Base-by-base conservation (phyloP, 1,284 basidiomycete genomes). In the Melampsora allii-populina region DNA sequence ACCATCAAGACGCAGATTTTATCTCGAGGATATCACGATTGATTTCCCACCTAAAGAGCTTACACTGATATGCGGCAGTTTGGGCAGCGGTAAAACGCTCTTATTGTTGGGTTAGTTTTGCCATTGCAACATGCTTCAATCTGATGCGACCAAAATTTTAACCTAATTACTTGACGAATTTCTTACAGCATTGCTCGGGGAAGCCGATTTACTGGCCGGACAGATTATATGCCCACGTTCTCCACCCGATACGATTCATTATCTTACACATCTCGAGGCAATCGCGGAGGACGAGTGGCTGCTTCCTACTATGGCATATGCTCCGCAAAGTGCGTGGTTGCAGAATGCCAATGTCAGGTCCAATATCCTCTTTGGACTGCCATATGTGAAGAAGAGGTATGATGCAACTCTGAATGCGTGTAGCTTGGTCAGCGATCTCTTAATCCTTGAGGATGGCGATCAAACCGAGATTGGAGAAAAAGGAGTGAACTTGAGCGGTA, bases 391-490 rank as follows among this genome's bases (percentile, higher is more conserved):
- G 78, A 86, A 87, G 66, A 86, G 93, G 2, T 95, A 95, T 79
- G 84, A 87, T 66, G 86, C 85, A 76, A 91, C 91, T 1, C 82
- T 96, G 9, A 88, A 90, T 79, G 85, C 84, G 0, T 94, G 91
- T 79, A 89, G 90, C 0, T 82, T 95, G 60, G 83, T 89, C 36
- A 86, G 86, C 50, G 95, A 98, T 81, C 85, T 98, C 59, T 86
- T 89, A 72, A 94, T 98, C 69, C 84, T 98, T 31, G 94, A 97
- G 81, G 94, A 96, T 79, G 92, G 94, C 3, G 94, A 98, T 79
- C 87, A 91, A 80, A 91, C 93, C 0, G 91, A 94, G 81, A 92
- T 94, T 75, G 92, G 91, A 31, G 91, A 94, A 83, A 88, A 89
- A 77, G 83, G 83, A 10, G 61, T 76, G 27, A 71, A 46, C 29